phyloP scores from a whole-genome alignment of 129 eudicot species.

The Saposhnikovia divaricata region DNA sequence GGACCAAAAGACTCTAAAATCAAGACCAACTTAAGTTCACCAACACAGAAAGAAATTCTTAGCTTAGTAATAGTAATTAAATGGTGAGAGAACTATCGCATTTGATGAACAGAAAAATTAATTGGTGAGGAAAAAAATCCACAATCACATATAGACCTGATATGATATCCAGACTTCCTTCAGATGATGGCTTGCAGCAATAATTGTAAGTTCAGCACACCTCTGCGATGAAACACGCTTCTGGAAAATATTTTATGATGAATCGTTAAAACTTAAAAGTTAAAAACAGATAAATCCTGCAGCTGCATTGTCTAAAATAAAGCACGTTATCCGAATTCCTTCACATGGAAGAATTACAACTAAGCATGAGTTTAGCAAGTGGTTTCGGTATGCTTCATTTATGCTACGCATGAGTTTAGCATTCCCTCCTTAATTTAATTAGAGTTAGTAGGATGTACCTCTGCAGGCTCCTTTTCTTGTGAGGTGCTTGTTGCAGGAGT shows the following conservation, averaged over 20 bases:
- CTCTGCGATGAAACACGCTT: slow-evolving; percentile 91
- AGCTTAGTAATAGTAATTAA: not conserved
- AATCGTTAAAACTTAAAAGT: not conserved
- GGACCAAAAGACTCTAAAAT: too few species aligned
- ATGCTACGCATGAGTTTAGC: not conserved
- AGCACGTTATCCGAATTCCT: not conserved
- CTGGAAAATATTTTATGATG: slow-evolving; percentile 24
- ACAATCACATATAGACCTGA: slow-evolving; percentile 43
- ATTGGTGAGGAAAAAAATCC: not conserved
- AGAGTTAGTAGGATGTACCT: slow-evolving; percentile 35
- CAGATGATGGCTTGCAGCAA: slow-evolving; percentile 87
- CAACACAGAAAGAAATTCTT: not conserved
- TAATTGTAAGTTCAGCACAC: slow-evolving; percentile 82
- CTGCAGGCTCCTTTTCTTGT: slow-evolving; percentile 28
- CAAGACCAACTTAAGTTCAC: not conserved
- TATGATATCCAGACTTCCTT: slow-evolving; percentile 98
- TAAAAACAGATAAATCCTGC: not conserved
- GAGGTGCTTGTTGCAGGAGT: slow-evolving; percentile 49
- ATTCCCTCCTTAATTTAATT: not conserved
- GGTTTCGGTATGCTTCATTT: not conserved
- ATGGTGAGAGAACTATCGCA: not conserved
- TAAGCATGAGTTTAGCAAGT: not conserved
- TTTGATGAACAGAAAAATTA: not conserved
- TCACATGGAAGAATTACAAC: not conserved
- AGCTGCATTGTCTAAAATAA: not conserved